Conservation (phyloP, 257 asterid genomes). For the Gynochthodes officinalis region DNA sequence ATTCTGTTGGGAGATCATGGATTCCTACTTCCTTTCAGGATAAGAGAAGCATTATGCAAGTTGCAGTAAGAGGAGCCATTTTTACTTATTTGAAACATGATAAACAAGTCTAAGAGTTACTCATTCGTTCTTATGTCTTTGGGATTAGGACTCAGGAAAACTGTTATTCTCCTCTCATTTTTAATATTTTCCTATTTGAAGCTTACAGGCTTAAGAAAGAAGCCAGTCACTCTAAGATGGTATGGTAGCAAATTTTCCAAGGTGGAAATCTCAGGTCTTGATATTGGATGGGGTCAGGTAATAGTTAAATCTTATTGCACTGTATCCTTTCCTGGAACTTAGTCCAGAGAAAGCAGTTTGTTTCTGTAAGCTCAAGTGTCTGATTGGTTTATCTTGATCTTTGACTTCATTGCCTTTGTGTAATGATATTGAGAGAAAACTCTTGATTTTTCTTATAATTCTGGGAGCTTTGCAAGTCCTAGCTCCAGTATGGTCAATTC, state of each 20-base stretch:
- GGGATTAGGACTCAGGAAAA: background rate
- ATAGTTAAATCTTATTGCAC: conserved; percentile 13
- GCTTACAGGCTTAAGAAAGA: conserved; percentile 77
- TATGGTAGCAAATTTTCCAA: conserved; percentile 36
- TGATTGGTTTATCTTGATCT: background rate
- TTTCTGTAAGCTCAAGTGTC: background rate
- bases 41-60: background rate
- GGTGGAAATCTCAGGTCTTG: conserved; percentile 92
- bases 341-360: background rate
- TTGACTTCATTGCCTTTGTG: background rate
- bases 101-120: background rate
- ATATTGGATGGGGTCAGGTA: conserved; percentile 99
- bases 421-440: background rate
- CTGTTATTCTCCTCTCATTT: background rate
- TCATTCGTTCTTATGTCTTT: background rate
- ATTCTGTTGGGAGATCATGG: background rate
- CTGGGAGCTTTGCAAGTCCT: conserved; percentile 14
- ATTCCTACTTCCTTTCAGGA: background rate
- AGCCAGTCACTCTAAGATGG: conserved; percentile 75
- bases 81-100: background rate
- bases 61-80: background rate
- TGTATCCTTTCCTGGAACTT: background rate
- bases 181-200: conserved; percentile 34
- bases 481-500: conserved; percentile 1
- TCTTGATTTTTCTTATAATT: background rate